phyloP scores from a whole-genome alignment of 305 asterid genomes.

The Plantago rigida region DNA sequence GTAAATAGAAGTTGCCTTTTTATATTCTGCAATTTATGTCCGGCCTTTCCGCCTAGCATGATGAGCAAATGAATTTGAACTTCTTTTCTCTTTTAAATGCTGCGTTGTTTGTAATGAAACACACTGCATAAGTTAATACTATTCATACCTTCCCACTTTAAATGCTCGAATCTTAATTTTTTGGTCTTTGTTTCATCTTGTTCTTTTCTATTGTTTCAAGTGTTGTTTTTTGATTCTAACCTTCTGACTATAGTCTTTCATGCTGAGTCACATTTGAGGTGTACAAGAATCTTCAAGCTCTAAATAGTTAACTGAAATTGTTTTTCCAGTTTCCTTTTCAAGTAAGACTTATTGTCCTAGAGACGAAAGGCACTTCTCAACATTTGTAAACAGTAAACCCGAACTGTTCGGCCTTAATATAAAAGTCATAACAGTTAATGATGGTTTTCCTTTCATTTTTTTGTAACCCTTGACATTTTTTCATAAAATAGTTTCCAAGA shows the following conservation, averaged over 20 bases:
- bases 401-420: no score
- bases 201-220: neutral
- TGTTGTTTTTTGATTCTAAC: neutral
- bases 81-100: neutral
- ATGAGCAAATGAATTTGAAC: neutral
- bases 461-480: no score
- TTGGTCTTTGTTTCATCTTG: neutral
- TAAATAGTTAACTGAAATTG: slow-evolving; percentile 1
- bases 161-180: neutral
- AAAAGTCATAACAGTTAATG: neutral
- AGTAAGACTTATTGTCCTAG: neutral
- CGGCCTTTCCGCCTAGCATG: neutral
- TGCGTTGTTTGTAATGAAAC: neutral
- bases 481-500: neutral
- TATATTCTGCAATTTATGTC: neutral
- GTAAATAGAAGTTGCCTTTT: neutral
- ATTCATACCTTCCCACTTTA: neutral
- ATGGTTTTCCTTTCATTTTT: neutral
- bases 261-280: slow-evolving; percentile 5
- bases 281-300: slow-evolving; percentile 4
- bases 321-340: neutral
- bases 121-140: neutral
- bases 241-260: neutral
- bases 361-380: no score
- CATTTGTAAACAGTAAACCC: no score